These are phyloP conservation scores for Epichloe hybrida DNA, from an alignment of 2,329 filamentous ascomycete species.

Conservation along the genomic window DNA sequence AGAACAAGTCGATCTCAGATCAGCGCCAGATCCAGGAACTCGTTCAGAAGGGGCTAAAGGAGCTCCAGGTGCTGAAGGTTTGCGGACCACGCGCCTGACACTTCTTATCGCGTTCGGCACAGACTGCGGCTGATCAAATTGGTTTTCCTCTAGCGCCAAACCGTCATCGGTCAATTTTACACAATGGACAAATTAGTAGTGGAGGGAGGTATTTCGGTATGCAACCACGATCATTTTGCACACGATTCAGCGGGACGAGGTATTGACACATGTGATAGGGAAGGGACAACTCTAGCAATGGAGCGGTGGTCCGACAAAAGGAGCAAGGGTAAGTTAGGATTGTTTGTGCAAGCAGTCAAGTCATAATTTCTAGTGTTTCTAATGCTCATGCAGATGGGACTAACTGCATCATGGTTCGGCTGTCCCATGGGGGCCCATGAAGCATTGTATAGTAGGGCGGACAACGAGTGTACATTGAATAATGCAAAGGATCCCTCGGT, in stretches of 20 bases:
- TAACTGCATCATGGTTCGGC: background rate
- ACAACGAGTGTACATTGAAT: conserved; percentile 2
- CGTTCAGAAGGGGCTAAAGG: conserved; percentile 75
- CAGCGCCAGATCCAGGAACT: conserved; percentile 70
- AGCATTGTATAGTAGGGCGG: conserved; percentile 5
- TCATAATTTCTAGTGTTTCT: background rate
- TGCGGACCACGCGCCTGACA: conserved; percentile 5
- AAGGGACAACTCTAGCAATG: conserved; percentile 54
- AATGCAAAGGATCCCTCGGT: background rate
- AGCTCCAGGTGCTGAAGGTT: conserved; percentile 86
- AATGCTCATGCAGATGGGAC: conserved; percentile 4
- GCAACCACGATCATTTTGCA: background rate
- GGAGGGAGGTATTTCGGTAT: conserved; percentile 65
- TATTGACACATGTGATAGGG: conserved; percentile 30
- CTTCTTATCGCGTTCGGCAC: conserved; percentile 3
- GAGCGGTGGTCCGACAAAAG: conserved; percentile 60
- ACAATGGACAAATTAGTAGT: conserved; percentile 85
- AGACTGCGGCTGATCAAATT: conserved; percentile 4
- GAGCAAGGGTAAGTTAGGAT: conserved; percentile 52
- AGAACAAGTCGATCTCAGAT: conserved; percentile 62
- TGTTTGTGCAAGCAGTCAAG: too few species aligned
- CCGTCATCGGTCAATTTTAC: conserved; percentile 87
- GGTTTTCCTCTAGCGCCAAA: conserved; percentile 60
- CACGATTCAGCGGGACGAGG: background rate
- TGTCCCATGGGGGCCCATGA: background rate